A percentile compares a stretch with the other conserved stretches of the same genome.
Conservation (phyloP, 257 asterid species). For the Rhazya stricta region DNA sequence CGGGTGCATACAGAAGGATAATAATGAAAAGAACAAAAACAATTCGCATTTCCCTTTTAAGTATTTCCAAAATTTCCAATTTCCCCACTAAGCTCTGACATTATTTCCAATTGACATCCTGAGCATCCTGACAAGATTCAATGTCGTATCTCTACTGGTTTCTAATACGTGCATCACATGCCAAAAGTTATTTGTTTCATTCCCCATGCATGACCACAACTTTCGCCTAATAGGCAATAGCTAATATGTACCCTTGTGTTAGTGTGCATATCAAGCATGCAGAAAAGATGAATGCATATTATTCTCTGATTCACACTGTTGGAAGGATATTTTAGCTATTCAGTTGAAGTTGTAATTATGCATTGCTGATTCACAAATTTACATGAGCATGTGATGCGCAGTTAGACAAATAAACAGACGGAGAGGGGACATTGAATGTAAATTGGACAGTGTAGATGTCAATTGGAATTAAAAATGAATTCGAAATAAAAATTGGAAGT, state of each 20-base stretch:
- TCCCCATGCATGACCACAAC: neutral
- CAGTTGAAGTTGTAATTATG: neutral
- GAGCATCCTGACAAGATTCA: neutral
- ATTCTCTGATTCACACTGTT: neutral
- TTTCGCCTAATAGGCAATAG: neutral
- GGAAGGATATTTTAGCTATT: neutral
- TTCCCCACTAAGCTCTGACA: neutral
- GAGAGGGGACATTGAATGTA: neutral
- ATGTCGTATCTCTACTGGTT: neutral
- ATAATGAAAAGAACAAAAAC: neutral
- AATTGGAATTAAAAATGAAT: neutral
- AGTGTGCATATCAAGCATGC: neutral
- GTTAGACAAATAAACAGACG: neutral
- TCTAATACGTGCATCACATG: neutral
- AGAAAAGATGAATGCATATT: neutral
- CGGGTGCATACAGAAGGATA: neutral
- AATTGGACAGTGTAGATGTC: neutral
- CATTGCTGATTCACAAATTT: neutral
- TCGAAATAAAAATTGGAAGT: neutral
- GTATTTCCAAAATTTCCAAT: neutral
- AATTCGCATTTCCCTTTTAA: neutral
- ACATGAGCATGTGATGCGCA: neutral
- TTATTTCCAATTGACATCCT: neutral
- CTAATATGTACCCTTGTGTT: neutral
- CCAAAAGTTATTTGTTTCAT: conserved; percentile 1